A percentile compares a stretch with the other conserved stretches of the same genome.
phyloP scores from a whole-genome alignment of 176 grass and related monocot genomes.

The Ampelocalamus luodianensis region DNA sequence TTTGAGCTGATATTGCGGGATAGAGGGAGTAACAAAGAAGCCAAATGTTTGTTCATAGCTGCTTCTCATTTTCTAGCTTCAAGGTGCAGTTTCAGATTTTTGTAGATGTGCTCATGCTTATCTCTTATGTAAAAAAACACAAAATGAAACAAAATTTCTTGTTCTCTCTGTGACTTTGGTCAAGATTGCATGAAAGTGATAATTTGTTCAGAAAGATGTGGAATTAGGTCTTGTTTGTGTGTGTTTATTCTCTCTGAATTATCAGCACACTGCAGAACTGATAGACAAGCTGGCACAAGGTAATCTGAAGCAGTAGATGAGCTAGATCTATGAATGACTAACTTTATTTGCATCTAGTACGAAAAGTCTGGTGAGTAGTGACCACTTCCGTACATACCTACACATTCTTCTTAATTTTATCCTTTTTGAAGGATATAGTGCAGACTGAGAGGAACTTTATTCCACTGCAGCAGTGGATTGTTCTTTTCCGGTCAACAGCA shows the following conservation, averaged over 20 bases:
- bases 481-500: no score
- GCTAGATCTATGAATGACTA: neutral
- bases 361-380: neutral
- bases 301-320: neutral
- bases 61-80: neutral
- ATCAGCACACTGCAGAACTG: neutral
- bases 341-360: neutral
- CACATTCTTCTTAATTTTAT: no score
- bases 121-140: neutral
- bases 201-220: neutral
- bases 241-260: neutral
- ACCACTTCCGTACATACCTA: neutral
- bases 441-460: no score
- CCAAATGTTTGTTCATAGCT: neutral
- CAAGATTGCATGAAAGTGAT: neutral
- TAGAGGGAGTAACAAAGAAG: neutral
- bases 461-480: no score
- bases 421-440: no score
- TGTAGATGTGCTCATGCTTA: no score
- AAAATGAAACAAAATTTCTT: neutral
- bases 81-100: neutral
- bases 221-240: neutral
- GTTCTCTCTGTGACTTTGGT: neutral
- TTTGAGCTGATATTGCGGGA: no score
- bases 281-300: neutral